Percentiles rank a stretch among this genome's conserved stretches.
Evolutionary conservation across 345 rosid genomes (phyloP).

Genomic region (Turnera subulata): DNA sequence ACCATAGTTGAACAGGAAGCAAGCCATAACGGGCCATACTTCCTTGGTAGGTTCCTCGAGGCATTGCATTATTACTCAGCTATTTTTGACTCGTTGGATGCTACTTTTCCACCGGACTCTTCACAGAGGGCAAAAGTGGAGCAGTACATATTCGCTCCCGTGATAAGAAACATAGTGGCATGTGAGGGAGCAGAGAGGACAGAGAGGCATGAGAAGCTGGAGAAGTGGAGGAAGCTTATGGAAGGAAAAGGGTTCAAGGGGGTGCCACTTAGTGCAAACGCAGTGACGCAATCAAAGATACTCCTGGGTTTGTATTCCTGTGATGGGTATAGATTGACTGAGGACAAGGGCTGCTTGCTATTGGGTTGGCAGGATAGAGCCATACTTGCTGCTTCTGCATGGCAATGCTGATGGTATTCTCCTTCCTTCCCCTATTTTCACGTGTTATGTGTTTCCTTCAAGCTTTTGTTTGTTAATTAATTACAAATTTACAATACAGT

Average conservation of each 20-base stretch:
- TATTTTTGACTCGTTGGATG: conserved; percentile 58
- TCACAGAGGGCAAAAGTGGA: conserved; percentile 61
- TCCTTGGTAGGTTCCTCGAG: conserved; percentile 61
- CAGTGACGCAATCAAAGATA: conserved; percentile 60
- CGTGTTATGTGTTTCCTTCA: conserved; percentile 6
- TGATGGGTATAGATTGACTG: conserved; percentile 65
- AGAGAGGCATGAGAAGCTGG: conserved; percentile 61
- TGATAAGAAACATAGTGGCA: conserved; percentile 58
- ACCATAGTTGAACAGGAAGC: conserved; percentile 67
- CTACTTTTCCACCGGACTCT: conserved; percentile 55
- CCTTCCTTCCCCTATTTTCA: conserved; percentile 2
- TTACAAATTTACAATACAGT: too few relatives aligned
- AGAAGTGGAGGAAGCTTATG: conserved; percentile 63
- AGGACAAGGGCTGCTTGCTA: conserved; percentile 68
- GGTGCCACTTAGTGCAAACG: conserved; percentile 54
- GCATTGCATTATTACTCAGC: conserved; percentile 67
- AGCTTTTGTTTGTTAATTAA: not conserved
- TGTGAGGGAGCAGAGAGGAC: conserved; percentile 55
- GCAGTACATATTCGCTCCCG: conserved; percentile 57
- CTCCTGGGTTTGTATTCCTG: conserved; percentile 53
- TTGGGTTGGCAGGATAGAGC: conserved; percentile 68
- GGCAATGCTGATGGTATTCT: conserved; percentile 38
- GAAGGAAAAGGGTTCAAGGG: conserved; percentile 63
- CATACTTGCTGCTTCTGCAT: conserved; percentile 60
- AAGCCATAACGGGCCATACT: conserved; percentile 60